Evolutionary conservation across 2,329 filamentous ascomycete species (phyloP), one percentile per base, ranked within the genome.

Genomic region (Colletotrichum gloeosporioides): DNA sequence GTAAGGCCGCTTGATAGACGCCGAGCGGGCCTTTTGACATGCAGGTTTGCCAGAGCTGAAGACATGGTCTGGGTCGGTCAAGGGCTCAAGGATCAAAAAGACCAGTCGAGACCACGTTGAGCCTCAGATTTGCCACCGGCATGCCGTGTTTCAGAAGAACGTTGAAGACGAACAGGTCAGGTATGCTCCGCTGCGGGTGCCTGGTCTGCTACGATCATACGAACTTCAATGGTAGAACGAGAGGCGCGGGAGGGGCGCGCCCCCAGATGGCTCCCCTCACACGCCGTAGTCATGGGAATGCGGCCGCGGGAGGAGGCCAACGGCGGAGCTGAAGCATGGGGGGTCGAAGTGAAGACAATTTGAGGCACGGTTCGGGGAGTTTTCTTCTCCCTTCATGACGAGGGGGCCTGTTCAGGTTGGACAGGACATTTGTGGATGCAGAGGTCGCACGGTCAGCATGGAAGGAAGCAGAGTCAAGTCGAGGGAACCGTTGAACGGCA

Each of bases 61-160:
- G 59, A 36, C 34, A 49, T 55, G 68, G 22, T 36, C 22, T 55
- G 25, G 49, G 61, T 57, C 55, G 39, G 57, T 36, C 12, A 44
- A 61, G n/a, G 34, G 13, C 62, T 39, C n/a, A 22, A 53, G 44
- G 44, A n/a, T n/a, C 44, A 53, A 53, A 36, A 25, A 25, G 67
- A 61, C 53, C 25, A 69, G 67, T 69, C 65, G 10, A 63, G 71
- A 39, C 65, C 65, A 16, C 32, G 59, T 75, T 76, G 73, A 76
- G 70, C 73, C 73, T 69, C 70, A 65, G 16, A 31, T 53, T 76
- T 44, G 73, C 73, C 73, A 73, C 73, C 29, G 39, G 12, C 34
- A 57, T 55, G 57, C 36, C 65, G 44, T 73, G 59, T 65, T 53
- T 64, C 70, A 69, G n/a, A 53, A n/a, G 32, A 32, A 59, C 44